Evolutionary conservation across 2,329 filamentous ascomycete species (phyloP).

Genomic region (Lasiodiplodia gonubiensis): DNA sequence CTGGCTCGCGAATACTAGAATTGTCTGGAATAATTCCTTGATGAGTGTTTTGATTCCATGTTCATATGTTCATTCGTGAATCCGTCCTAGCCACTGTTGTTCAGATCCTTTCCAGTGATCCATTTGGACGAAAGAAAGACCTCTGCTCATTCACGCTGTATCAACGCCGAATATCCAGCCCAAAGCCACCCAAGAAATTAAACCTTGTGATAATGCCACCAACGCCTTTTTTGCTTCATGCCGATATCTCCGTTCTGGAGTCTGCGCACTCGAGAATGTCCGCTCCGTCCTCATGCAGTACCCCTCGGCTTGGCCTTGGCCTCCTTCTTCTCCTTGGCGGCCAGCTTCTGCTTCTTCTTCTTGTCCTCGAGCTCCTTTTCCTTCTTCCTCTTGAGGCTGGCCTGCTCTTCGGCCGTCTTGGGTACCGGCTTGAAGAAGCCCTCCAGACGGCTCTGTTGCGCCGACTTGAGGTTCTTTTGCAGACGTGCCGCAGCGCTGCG

Average conservation of each 20-base stretch:
- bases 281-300: constrained; percentile 47
- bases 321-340: constrained; percentile 94
- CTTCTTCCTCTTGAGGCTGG: constrained; percentile 85
- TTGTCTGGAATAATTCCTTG: no score
- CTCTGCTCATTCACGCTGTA: neutral
- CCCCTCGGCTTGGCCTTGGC: constrained; percentile 85
- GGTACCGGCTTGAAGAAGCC: constrained; percentile 96
- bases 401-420: constrained; percentile 86
- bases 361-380: constrained; percentile 90
- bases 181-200: constrained; percentile 7
- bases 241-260: neutral
- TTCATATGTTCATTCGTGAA: neutral
- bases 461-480: constrained; percentile 87
- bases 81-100: neutral
- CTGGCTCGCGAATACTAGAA: no score
- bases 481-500: constrained; percentile 77
- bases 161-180: constrained; percentile 9
- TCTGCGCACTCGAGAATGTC: neutral
- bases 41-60: neutral
- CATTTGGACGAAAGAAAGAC: neutral
- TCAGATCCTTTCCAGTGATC: neutral
- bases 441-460: constrained; percentile 88
- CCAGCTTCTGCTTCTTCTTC: constrained; percentile 94
- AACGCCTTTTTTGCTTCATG: constrained; percentile 9
- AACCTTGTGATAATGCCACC: neutral